phyloP scores from a whole-genome alignment of 2,329 filamentous ascomycete genomes.

The Xylariales sp. region DNA sequence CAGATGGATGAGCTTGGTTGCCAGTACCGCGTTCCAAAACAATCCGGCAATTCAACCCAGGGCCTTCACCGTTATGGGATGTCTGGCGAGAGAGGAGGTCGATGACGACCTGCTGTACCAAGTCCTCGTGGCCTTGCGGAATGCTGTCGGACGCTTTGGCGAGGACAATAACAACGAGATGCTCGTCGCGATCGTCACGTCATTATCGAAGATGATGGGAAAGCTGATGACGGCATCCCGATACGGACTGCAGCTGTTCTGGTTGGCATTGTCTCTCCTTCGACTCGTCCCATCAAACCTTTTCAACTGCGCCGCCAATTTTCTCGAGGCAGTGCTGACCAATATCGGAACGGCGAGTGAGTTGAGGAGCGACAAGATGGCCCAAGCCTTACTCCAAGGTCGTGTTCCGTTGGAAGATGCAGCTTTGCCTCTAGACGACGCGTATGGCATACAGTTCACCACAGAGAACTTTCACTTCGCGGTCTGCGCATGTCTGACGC shows the following conservation, averaged over 20 bases:
- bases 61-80: conserved; percentile 68
- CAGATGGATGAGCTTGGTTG: conserved; percentile 69
- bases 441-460: conserved; percentile 62
- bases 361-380: conserved; percentile 55
- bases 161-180: conserved; percentile 63
- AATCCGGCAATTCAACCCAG: conserved; percentile 67
- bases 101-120: conserved; percentile 69
- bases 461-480: conserved; percentile 63
- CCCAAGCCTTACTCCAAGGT: conserved; percentile 56
- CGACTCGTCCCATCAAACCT: conserved; percentile 57
- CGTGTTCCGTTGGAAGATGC: conserved; percentile 57
- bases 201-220: conserved; percentile 66
- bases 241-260: conserved; percentile 66
- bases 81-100: conserved; percentile 65
- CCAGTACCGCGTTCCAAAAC: conserved; percentile 68
- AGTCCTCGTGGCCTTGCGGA: conserved; percentile 62
- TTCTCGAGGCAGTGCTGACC: conserved; percentile 59
- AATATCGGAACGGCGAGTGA: conserved; percentile 60
- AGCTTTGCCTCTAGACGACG: conserved; percentile 56
- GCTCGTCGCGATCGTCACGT: conserved; percentile 63
- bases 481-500: conserved; percentile 58
- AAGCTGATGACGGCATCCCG: conserved; percentile 63
- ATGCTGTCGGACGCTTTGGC: conserved; percentile 59
- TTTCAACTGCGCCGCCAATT: conserved; percentile 62
- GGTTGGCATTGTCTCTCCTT: conserved; percentile 63